Conservation (phyloP, 352 stramenopile species). For the Thalassiosira hispida region DNA sequence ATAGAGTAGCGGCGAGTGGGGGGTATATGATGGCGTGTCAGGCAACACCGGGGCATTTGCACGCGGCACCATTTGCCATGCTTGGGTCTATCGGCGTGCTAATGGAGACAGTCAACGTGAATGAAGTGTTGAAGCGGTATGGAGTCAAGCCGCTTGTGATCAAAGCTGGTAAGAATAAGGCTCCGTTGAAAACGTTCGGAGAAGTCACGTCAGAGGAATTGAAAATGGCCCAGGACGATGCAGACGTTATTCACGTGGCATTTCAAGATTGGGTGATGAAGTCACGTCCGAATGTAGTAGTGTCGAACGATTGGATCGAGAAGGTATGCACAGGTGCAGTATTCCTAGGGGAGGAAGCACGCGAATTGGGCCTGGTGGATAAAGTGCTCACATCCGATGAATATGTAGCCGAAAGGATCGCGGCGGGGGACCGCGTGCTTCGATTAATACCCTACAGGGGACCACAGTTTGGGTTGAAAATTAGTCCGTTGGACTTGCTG, state of each 20-base stretch:
- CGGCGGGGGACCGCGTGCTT: constrained; percentile 60
- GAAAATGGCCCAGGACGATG: constrained; percentile 61
- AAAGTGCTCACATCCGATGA: constrained; percentile 74
- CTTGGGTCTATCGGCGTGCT: constrained; percentile 82
- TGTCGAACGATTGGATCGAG: constrained; percentile 46
- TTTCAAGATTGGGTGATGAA: constrained; percentile 71
- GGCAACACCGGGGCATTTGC: constrained; percentile 55
- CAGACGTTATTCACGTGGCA: constrained; percentile 75
- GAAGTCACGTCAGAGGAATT: constrained; percentile 71
- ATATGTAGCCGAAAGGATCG: constrained; percentile 76
- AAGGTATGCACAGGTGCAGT: constrained; percentile 67
- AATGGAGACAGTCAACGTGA: constrained; percentile 81
- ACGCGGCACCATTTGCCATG: constrained; percentile 74
- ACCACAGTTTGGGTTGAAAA: constrained; percentile 42
- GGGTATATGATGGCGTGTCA: constrained; percentile 81
- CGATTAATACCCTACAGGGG: constrained; percentile 56
- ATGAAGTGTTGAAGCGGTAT: constrained; percentile 84
- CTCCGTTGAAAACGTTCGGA: constrained; percentile 70
- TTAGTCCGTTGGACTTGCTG: constrained; percentile 62
- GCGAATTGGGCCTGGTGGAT: constrained; percentile 73
- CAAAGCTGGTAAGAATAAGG: constrained; percentile 79
- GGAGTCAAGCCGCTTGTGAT: constrained; percentile 73
- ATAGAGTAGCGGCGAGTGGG: constrained; percentile 67
- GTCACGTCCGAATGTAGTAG: constrained; percentile 39
- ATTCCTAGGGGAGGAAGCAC: constrained; percentile 63